Evolutionary conservation across 148 eudicot genomes (phyloP).

Genomic region (Vaccinium macrocarpon): DNA sequence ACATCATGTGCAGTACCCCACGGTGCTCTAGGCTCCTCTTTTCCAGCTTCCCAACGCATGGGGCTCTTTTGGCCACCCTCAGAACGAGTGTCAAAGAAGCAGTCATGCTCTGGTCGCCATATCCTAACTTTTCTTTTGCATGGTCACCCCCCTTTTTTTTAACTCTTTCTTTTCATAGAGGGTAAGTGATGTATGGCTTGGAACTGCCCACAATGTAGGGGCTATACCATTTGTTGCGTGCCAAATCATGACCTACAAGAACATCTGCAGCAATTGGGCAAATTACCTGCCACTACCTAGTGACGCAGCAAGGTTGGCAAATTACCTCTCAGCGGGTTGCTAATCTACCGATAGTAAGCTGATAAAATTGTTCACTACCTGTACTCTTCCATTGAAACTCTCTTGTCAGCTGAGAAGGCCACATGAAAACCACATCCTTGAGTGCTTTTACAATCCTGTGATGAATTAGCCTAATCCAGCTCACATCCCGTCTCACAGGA

Average conservation of each 20-base stretch:
- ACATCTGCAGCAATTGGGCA: not conserved
- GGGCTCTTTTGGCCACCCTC: not conserved
- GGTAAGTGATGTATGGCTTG: not conserved
- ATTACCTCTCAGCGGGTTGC: not conserved
- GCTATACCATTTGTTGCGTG: not conserved
- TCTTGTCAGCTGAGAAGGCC: not conserved
- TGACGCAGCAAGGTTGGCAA: not conserved
- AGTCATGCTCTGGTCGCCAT: not conserved
- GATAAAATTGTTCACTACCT: not conserved
- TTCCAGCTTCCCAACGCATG: not conserved
- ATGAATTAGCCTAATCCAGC: too few species aligned
- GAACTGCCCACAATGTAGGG: not conserved
- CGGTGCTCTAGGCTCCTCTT: not conserved
- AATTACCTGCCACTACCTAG: not conserved
- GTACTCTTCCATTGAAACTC: not conserved
- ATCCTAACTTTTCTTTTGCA: not conserved
- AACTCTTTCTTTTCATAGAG: not conserved
- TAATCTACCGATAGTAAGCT: not conserved
- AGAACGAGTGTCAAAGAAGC: not conserved
- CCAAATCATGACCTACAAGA: not conserved
- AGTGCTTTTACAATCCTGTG: not conserved
- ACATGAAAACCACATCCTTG: not conserved
- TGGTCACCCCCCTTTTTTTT: not conserved
- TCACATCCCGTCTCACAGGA: not conserved
- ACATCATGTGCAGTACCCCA: not conserved